phyloP scores from a whole-genome alignment of 495 filamentous ascomycete genomes.

The Eremomyces bilateralis region DNA sequence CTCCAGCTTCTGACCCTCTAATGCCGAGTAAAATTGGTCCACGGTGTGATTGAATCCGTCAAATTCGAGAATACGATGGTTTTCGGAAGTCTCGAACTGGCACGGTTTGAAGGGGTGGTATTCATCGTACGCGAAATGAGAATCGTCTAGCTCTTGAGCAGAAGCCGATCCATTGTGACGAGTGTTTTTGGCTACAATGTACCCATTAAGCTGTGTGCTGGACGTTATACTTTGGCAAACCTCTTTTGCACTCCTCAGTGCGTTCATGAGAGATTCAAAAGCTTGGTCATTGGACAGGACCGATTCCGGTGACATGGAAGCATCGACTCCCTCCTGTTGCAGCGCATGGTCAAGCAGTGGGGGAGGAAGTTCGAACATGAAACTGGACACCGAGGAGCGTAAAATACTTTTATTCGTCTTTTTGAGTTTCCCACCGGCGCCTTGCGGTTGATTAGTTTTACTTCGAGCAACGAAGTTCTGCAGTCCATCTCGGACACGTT shows the following conservation, averaged over 20 bases:
- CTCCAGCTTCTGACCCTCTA: constrained; percentile 83
- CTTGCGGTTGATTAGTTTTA: constrained; percentile 18
- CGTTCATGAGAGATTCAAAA: constrained; percentile 36
- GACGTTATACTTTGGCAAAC: constrained; percentile 39
- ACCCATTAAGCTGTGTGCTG: constrained; percentile 41
- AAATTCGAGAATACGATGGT: constrained; percentile 44
- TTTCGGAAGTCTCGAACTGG: constrained; percentile 52
- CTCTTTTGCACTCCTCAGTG: constrained; percentile 43
- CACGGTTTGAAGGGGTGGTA: constrained; percentile 83
- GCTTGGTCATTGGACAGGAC: constrained; percentile 44
- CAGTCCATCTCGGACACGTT: constrained; percentile 46
- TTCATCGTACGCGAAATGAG: constrained; percentile 60
- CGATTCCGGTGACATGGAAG: constrained; percentile 37
- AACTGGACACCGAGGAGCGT: constrained; percentile 55
- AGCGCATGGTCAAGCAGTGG: constrained; percentile 74
- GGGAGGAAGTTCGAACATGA: constrained; percentile 71
- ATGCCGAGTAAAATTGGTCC: constrained; percentile 89
- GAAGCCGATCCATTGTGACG: constrained; percentile 10
- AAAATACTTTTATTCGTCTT: constrained; percentile 52
- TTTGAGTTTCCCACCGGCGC: constrained; percentile 35
- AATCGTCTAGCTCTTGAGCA: constrained; percentile 9
- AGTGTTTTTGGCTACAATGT: constrained; percentile 58
- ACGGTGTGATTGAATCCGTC: constrained; percentile 79
- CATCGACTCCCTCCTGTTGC: constrained; percentile 41
- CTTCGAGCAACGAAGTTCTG: constrained; percentile 37